Evolutionary conservation across 169 alveolate species (phyloP).

Genomic region (Cryptosporidium bovis): DNA sequence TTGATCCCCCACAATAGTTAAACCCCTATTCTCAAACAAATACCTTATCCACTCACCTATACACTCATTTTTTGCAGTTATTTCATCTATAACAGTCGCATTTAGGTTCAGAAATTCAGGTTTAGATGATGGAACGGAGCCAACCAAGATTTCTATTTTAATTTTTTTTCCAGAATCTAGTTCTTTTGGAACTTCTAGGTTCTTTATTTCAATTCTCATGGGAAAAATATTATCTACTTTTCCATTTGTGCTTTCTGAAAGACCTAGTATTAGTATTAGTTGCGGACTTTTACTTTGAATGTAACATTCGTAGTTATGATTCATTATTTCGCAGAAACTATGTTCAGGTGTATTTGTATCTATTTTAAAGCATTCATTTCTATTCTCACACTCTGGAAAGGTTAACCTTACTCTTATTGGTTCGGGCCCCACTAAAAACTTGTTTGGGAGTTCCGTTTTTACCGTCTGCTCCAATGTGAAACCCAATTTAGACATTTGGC

Average conservation of each 20-base stretch:
- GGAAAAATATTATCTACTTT: constrained; percentile 24
- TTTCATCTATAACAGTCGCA: constrained; percentile 9
- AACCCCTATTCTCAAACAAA: neutral
- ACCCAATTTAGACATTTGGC: constrained; percentile 26
- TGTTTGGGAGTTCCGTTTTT: neutral
- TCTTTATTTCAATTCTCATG: constrained; percentile 23
- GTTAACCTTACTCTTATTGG: constrained; percentile 62
- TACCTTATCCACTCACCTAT: constrained; percentile 59
- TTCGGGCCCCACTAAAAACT: neutral
- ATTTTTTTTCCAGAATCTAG: neutral
- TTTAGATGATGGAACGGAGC: constrained; percentile 44
- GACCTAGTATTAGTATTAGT: constrained; percentile 16
- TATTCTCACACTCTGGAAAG: constrained; percentile 43
- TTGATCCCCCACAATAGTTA: too few species aligned
- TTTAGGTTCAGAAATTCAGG: constrained; percentile 37
- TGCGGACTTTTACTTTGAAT: constrained; percentile 32
- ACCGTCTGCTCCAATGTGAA: neutral
- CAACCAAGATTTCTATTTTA: constrained; percentile 20
- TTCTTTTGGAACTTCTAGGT: constrained; percentile 12
- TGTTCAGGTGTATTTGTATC: constrained; percentile 8
- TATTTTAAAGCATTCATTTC: constrained; percentile 19
- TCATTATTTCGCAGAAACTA: constrained; percentile 32
- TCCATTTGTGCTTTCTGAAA: constrained; percentile 14
- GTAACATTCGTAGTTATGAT: constrained; percentile 29
- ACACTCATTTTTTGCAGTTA: constrained; percentile 22